phyloP scores from a whole-genome alignment of 2,329 filamentous ascomycete species.

The Colletotrichum eleusines region DNA sequence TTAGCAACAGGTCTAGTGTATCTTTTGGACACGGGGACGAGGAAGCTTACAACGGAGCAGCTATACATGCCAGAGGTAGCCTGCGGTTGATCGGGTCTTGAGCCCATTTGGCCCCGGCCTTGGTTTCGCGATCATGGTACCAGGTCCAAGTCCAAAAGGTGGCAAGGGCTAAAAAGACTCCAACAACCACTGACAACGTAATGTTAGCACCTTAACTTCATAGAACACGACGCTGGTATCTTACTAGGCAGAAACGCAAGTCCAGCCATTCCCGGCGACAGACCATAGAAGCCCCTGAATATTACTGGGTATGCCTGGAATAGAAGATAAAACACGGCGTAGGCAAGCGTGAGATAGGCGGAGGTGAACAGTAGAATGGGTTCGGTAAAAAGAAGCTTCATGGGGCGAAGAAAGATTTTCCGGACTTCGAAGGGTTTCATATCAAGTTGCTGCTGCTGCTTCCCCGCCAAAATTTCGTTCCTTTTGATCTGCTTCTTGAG shows the following conservation, averaged over 20 bases:
- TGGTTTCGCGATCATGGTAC: slow-evolving; percentile 46
- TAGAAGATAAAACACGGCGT: slow-evolving; percentile 64
- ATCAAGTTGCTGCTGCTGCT: slow-evolving; percentile 43
- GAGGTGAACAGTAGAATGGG: slow-evolving; percentile 64
- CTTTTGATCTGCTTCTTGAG: slow-evolving; percentile 62
- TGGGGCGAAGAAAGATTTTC: slow-evolving; percentile 63
- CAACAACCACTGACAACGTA: slow-evolving; percentile 43
- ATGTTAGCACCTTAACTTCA: background rate
- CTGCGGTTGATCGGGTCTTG: slow-evolving; percentile 51
- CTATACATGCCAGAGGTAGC: slow-evolving; percentile 64
- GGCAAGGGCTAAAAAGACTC: slow-evolving; percentile 17
- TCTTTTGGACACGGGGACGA: background rate
- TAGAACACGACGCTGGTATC: slow-evolving; percentile 49
- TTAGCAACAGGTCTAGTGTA: background rate
- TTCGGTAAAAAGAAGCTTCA: slow-evolving; percentile 60
- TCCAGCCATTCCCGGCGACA: slow-evolving; percentile 59
- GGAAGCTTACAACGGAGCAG: slow-evolving; percentile 68
- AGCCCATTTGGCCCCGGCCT: slow-evolving; percentile 49
- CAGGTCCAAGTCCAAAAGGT: slow-evolving; percentile 46
- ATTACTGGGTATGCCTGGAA: slow-evolving; percentile 66
- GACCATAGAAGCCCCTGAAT: slow-evolving; percentile 58
- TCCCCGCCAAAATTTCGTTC: slow-evolving; percentile 55
- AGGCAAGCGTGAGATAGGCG: slow-evolving; percentile 63
- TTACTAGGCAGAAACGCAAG: slow-evolving; percentile 63
- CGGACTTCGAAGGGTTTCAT: slow-evolving; percentile 54